Base-by-base conservation (phyloP, 495 filamentous ascomycete genomes). In the Trichoderma orchidacearum region DNA sequence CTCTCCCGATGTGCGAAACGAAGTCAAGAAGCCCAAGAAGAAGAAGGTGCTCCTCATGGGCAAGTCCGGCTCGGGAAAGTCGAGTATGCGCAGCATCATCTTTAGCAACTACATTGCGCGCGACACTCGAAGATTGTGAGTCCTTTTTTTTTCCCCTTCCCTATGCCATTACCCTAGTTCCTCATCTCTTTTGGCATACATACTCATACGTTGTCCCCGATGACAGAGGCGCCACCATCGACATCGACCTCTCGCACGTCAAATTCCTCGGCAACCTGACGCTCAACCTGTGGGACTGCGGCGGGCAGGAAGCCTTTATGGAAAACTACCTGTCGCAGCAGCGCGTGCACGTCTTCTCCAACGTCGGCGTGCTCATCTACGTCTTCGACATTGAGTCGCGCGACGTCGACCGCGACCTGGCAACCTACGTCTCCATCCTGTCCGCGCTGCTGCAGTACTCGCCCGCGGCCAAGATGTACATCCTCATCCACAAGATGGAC, bases 51-150 rank as follows among this genome's bases (percentile, higher is more conserved):
- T 81, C 6, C 68, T 81, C 53, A 81, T 81, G 92, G 93, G 93
- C 59, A 96, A 96, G 74, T 91, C 86, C 60, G 93, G 93, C 58
- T 95, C 92, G n/a, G 93, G 93, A n/a, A 98, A 98, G 69, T 95
- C 91, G 30, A 95, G 90, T 51, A 98, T 98, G 93, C 81, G 94
- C 54, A 90, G 85, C 56, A 97, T 98, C 63, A 94, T 98, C 62
- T 98, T 98, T 72, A 91, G 85, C 73, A 97, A 98, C 70, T 96
- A 95, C 62, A 86, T 96, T 52, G 93, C 94, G 34, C 92, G 92
- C 64, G 94, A 98, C 75, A 95, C 95, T 5, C 84, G 93, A 27
- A 77, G 93, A 29, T 72, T 98, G 59, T 77, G 60, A 64, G 74
- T 67, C 3, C n/a, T 17, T 6, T 8, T 13, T 27, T 55, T 29